These are phyloP conservation scores for Podospora conica DNA, from an alignment of 495 filamentous ascomycete species.

Conservation along the genomic window DNA sequence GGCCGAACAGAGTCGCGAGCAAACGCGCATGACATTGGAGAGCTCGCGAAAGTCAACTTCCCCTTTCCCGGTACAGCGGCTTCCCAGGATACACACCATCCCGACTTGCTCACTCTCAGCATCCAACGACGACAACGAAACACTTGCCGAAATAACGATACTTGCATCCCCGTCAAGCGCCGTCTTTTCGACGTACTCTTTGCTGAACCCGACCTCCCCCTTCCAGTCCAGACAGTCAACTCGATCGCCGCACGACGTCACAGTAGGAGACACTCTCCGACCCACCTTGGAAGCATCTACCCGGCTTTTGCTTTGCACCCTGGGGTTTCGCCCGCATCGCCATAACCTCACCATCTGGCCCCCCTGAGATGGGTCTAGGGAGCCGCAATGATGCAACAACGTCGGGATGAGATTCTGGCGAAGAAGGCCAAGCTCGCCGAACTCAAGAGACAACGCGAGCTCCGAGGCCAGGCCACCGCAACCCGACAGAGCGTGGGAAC, in stretches of 20 bases:
- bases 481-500: constrained; percentile 52
- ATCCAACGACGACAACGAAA: background rate
- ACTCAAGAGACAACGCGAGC: constrained; percentile 84
- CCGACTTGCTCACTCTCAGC: too few species aligned
- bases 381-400: constrained; percentile 61
- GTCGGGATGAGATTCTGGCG: constrained; percentile 86
- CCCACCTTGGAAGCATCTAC: background rate
- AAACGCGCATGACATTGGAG: background rate
- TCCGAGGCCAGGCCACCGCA: constrained; percentile 63
- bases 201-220: background rate
- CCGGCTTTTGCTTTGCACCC: background rate
- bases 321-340: background rate
- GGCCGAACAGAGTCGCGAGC: background rate
- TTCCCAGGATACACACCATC: background rate
- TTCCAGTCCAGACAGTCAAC: background rate
- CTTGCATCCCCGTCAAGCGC: background rate
- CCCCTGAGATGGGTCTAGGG: constrained; percentile 35
- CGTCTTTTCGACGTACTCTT: background rate
- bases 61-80: background rate
- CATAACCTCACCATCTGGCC: background rate
- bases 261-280: background rate
- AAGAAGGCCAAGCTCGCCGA: constrained; percentile 94
- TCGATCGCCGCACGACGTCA: background rate
- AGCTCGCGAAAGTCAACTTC: background rate
- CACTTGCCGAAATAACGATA: background rate